phyloP scores from a whole-genome alignment of 352 stramenopile genomes.

The Aphanomyces stellatus region DNA sequence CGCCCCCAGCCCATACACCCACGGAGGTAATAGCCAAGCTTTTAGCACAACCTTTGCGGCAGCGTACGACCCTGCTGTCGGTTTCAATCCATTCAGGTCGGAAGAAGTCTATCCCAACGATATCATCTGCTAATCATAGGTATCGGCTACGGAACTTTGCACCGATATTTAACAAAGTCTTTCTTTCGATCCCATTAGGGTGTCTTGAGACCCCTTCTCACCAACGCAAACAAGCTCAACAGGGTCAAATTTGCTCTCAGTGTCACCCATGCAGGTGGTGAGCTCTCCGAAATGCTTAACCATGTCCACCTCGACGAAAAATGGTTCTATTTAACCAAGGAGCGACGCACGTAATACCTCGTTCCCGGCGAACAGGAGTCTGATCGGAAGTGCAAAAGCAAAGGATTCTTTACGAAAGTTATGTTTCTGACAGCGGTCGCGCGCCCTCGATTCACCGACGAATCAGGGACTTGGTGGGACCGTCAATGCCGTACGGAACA shows the following conservation, averaged over 20 bases:
- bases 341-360: conserved; percentile 26
- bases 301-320: conserved; percentile 19
- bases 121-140: no score
- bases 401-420: conserved; percentile 24
- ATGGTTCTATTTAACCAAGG: conserved; percentile 32
- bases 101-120: no score
- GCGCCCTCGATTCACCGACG: conserved; percentile 29
- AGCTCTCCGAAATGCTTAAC: not conserved
- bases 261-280: not conserved
- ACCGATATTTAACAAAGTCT: not conserved
- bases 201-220: not conserved
- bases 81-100: no score
- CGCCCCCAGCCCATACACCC: no score
- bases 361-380: no score
- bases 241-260: not conserved
- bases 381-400: conserved; percentile 9
- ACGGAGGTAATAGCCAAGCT: no score
- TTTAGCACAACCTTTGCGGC: no score
- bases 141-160: not conserved
- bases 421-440: conserved; percentile 40
- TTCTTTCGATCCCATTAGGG: not conserved
- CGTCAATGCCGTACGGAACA: conserved; percentile 14
- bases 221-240: not conserved
- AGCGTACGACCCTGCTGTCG: no score
- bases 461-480: conserved; percentile 28